Base-by-base conservation (phyloP, 2,329 filamentous ascomycete species). In the Epichloe baconii region DNA sequence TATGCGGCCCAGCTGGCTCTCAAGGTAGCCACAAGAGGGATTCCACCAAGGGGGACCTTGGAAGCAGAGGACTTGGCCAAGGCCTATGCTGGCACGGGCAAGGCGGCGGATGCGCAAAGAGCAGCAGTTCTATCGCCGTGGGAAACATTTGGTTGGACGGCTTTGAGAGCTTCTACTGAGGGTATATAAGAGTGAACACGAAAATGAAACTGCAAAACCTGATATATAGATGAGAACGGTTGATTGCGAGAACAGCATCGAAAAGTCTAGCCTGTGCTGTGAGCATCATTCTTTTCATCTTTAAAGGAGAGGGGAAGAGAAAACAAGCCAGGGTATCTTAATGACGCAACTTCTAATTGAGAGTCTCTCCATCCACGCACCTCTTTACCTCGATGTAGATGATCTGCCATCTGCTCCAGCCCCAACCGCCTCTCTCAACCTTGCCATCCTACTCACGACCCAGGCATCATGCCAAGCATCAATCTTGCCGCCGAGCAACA, bases 401-500 rank as follows among this genome's bases (percentile, higher is more conserved):
- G 51, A 23, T 17, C 41, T 48, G 34, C 36, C 44, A 5, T 52
- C n/a, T 23, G 23, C n/a, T 11, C 15, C 23, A 12, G 54, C 43
- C 37, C 56, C 71, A 17, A 83, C 77, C 12, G 74, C 77, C 48
- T 78, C 76, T 62, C 80, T 82, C 53, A 97, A 66, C 56, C 79
- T 77, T 47, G 74, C 76, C 65, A 95, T 82, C 56, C 86, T 76
- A 2, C 80, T 80, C 14, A 82, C 79, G 45, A 75, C 74, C 91
- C 91, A 97, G 7, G 74, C 74, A 62, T 80, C 83, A 62, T 97
- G 87, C 74, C 89, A 79, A 0, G 72, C 73, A 50, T 96, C 89
- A 44, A 97, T 77, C 69, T 87, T 94, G 0, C 93, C 93, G 2
- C 93, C 93, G n/a, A 96, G 67, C 2, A 95, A 62, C n/a, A 78